phyloP scores from a whole-genome alignment of 1,284 basidiomycete species.

The Malassezia sp. region DNA sequence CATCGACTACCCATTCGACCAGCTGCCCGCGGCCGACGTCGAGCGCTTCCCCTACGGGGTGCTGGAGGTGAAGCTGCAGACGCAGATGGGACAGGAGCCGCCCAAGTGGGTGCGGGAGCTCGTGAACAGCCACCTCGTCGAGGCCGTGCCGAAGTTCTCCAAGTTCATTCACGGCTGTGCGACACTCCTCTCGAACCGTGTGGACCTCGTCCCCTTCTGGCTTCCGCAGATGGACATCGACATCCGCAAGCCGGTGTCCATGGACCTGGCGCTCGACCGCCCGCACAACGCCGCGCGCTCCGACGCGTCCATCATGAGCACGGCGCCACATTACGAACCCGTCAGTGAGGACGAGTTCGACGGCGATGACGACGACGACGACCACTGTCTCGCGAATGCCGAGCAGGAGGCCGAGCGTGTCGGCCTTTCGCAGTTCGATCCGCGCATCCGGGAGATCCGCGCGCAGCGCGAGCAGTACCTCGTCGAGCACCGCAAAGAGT shows the following conservation, averaged over 20 bases:
- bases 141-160: conserved; percentile 52
- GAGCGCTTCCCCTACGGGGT: conserved; percentile 91
- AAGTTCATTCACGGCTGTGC: conserved; percentile 98
- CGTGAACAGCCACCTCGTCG: conserved; percentile 74
- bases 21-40: conserved; percentile 60
- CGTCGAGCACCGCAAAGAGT: conserved; percentile 30
- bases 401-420: conserved; percentile 36
- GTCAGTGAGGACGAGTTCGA: conserved; percentile 45
- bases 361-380: conserved; percentile 22
- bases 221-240: conserved; percentile 72
- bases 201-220: conserved; percentile 98
- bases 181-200: conserved; percentile 78
- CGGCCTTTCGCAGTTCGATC: conserved; percentile 37
- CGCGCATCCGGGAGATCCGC: conserved; percentile 35
- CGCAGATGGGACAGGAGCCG: conserved; percentile 88
- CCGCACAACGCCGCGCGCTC: conserved; percentile 31
- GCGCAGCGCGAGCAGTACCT: conserved; percentile 43
- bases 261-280: conserved; percentile 36
- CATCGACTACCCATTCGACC: conserved; percentile 79
- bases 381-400: conserved; percentile 27
- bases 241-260: conserved; percentile 28
- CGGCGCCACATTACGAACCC: conserved; percentile 37
- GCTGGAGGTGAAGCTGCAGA: conserved; percentile 93
- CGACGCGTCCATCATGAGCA: conserved; percentile 24
- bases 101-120: conserved; percentile 92